A percentile compares a stretch with the other conserved stretches of the same genome.
Conservation (phyloP, 345 rosid species). For the Nephelium lappaceum region DNA sequence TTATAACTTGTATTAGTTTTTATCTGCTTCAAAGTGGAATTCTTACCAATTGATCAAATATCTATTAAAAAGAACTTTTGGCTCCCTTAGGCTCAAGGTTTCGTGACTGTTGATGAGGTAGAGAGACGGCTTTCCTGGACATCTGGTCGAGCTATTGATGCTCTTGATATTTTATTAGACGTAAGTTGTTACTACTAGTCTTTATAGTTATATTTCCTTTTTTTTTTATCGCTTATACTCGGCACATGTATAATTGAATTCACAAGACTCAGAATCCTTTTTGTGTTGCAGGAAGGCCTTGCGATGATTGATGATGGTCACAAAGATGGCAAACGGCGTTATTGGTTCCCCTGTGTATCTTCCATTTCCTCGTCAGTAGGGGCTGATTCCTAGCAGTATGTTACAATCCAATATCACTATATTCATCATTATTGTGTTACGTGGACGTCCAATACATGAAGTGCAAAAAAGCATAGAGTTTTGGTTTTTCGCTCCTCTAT, state of each 20-base stretch:
- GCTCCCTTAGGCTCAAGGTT: slow-evolving; percentile 71
- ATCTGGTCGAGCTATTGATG: slow-evolving; percentile 79
- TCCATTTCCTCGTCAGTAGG: slow-evolving; percentile 54
- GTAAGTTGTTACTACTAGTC: slow-evolving; percentile 35
- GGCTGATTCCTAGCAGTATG: slow-evolving; percentile 32
- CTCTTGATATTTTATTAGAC: slow-evolving; percentile 75
- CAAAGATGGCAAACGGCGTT: slow-evolving; percentile 62
- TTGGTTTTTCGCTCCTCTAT: neutral
- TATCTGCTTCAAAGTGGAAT: neutral
- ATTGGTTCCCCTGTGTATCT: slow-evolving; percentile 91
- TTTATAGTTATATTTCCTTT: neutral
- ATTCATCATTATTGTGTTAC: neutral
- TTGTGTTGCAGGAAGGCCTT: slow-evolving; percentile 69
- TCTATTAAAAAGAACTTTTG: slow-evolving; percentile 10
- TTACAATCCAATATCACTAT: neutral
- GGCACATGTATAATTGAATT: neutral
- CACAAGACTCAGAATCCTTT: slow-evolving; percentile 29
- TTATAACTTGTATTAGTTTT: neutral
- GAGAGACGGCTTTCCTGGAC: slow-evolving; percentile 79
- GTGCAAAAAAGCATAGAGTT: neutral
- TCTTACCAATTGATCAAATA: slow-evolving; percentile 2
- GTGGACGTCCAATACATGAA: neutral
- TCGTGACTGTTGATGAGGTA: slow-evolving; percentile 82
- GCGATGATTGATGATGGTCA: slow-evolving; percentile 86
- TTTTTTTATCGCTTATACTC: neutral